Base-by-base conservation (phyloP, 2,329 filamentous ascomycete genomes). In the Pseudogymnoascus sp. region DNA sequence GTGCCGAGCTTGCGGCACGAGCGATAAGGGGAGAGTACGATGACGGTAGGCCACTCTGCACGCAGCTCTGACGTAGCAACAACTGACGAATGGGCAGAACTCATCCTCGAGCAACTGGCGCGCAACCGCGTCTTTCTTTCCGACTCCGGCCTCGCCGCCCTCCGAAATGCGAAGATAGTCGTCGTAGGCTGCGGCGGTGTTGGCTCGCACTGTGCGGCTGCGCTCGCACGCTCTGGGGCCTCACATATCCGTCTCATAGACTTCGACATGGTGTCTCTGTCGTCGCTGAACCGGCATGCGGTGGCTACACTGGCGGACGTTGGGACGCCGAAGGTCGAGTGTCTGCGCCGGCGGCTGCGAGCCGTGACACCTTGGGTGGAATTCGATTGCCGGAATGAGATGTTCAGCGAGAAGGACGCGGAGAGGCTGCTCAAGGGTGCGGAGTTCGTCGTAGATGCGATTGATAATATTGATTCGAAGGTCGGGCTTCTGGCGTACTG, bases 381-480 rank as follows among this genome's bases (percentile, higher is more conserved):
- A 67, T 96, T 96, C 71, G 93, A 99, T 72, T 84, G 92, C 71
- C 82, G 86, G 11, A 90, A 91, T 69, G 89, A 96, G 72, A 87
- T 97, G 59, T 97, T 95, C 74, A 85, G 86, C 65, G 85, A 82
- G 55, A 74, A 79, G 14, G 85, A 80, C 8, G 92, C 92, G 0
- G 82, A 83, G 5, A 73, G 76, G 9, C 78, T 97, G 65, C 78
- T 99, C 42, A 83, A 82, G 42, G 81, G 81, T 69, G 92, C 92
- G 1, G 88, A 93, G 69, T 99, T 88, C 71, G 86, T 99, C n/a
- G 85, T 99, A 36, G 94, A 99, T 75, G 95, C 93, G 22, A 99
- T 99, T 67, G 94, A 99, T 75, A 97, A 99, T 72, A 97, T 99
- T 66, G 91, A 96, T 60, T 96, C 91, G 61, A 99, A 99, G 77